Conservation (phyloP, 441 rosid species). For the Eutrema salsugineum region DNA sequence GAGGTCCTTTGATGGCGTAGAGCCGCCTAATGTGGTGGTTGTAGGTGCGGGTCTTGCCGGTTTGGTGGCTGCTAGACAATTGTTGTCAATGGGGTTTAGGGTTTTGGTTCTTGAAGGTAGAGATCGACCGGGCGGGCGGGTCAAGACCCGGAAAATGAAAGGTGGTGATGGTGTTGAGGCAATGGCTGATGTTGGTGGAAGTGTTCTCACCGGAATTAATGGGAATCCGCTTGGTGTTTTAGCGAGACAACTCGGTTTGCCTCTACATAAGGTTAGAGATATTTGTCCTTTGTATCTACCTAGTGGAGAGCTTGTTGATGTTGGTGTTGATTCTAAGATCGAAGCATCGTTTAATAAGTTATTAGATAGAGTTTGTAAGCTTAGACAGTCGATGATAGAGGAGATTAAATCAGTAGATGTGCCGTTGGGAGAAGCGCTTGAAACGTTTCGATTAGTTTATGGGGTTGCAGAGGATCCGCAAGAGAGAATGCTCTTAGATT, state of each 20-base stretch:
- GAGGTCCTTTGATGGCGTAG: conserved; percentile 42
- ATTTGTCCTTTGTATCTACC: conserved; percentile 85
- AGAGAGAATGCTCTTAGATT: conserved; percentile 83
- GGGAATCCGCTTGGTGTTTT: conserved; percentile 91
- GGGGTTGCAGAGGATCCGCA: conserved; percentile 71
- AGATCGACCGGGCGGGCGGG: conserved; percentile 78
- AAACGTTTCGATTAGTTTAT: conserved; percentile 71
- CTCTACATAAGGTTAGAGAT: conserved; percentile 94
- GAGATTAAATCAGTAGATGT: conserved; percentile 85
- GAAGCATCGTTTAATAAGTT: conserved; percentile 82
- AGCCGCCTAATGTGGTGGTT: conserved; percentile 65
- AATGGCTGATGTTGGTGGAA: conserved; percentile 83
- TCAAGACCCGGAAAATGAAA: conserved; percentile 70
- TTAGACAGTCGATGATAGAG: conserved; percentile 85
- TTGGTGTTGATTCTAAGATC: conserved; percentile 70
- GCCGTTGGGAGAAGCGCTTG: conserved; percentile 78
- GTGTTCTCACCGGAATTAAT: conserved; percentile 87
- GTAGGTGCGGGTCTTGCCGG: conserved; percentile 88
- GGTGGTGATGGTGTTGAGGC: conserved; percentile 78
- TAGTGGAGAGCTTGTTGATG: conserved; percentile 65
- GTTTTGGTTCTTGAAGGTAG: conserved; percentile 87
- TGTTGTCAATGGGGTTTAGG: conserved; percentile 78
- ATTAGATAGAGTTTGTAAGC: conserved; percentile 87
- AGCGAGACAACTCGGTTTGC: conserved; percentile 80
- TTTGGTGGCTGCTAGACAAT: conserved; percentile 77